phyloP scores from a whole-genome alignment of 23 red algal species.

The Cyanidiococcus yangmingshanensis region DNA sequence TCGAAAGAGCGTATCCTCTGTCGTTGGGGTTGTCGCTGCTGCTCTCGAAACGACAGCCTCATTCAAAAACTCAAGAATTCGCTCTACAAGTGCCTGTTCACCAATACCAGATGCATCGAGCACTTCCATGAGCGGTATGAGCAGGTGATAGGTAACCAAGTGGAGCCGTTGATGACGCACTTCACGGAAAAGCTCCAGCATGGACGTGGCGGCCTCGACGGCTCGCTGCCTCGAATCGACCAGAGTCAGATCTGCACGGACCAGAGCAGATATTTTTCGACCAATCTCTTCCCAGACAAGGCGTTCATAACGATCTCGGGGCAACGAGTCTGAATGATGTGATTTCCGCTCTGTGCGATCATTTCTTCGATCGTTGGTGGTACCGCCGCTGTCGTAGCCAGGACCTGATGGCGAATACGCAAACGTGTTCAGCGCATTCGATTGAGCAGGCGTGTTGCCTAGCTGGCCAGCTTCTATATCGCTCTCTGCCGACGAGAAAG shows the following conservation, averaged over 20 bases:
- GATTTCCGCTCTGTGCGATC: background rate
- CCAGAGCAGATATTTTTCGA: constrained; percentile 3
- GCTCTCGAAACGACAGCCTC: too few species aligned
- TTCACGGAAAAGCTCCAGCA: constrained; percentile 16
- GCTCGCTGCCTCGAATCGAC: background rate
- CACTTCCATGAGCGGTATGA: constrained; percentile 9
- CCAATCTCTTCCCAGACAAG: constrained; percentile 11
- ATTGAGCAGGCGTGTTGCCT: background rate
- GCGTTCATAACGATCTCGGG: constrained; percentile 11
- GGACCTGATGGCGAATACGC: background rate
- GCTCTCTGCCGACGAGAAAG: background rate
- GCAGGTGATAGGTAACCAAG: constrained; percentile 1
- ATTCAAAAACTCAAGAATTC: background rate
- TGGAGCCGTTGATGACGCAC: background rate
- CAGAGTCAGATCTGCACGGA: background rate
- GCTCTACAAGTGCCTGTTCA: constrained; percentile 5
- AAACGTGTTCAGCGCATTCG: background rate
- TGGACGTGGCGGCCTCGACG: constrained; percentile 4
- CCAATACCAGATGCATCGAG: background rate
- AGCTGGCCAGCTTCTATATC: background rate
- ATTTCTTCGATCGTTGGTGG: background rate
- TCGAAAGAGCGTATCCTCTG: background rate
- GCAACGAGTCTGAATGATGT: background rate
- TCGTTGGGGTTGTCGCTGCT: background rate
- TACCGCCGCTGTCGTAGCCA: background rate